Evolutionary conservation across 2,329 filamentous ascomycete species (phyloP).

Genomic region (Colletotrichum shisoi): DNA sequence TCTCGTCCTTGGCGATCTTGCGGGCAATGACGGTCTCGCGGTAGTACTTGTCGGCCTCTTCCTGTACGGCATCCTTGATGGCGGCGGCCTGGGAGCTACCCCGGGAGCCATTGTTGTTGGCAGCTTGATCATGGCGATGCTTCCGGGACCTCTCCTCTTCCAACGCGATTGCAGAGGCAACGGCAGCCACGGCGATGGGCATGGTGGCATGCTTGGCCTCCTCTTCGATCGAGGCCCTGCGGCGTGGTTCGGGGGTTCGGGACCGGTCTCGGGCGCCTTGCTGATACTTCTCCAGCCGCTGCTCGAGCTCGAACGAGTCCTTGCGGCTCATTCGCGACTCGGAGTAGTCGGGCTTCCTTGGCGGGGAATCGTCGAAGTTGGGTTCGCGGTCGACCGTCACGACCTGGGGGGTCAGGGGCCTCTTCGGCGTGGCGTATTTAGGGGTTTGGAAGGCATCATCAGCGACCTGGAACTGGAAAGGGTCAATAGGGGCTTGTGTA

Average conservation of each 20-base stretch:
- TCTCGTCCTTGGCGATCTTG: conserved; percentile 62
- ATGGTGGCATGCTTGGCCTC: conserved; percentile 58
- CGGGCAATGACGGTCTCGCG: conserved; percentile 63
- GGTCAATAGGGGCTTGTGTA: conserved; percentile 55
- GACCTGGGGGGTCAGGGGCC: conserved; percentile 59
- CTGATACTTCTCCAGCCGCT: conserved; percentile 45
- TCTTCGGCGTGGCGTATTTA: conserved; percentile 47
- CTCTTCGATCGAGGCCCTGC: conserved; percentile 44
- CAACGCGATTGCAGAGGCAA: conserved; percentile 57
- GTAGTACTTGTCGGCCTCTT: conserved; percentile 66
- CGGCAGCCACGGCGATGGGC: conserved; percentile 57
- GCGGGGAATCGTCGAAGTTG: conserved; percentile 54
- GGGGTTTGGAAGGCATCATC: conserved; percentile 62
- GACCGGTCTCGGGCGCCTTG: conserved; percentile 41
- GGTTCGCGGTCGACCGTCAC: conserved; percentile 64
- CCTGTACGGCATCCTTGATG: conserved; percentile 58
- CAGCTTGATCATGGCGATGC: conserved; percentile 46
- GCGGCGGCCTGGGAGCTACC: conserved; percentile 45
- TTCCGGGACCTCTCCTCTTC: conserved; percentile 51
- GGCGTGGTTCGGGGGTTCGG: conserved; percentile 41
- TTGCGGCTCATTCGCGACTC: conserved; percentile 57
- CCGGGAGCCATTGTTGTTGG: conserved; percentile 49
- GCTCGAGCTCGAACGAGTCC: conserved; percentile 59
- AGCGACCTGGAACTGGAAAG: conserved; percentile 66
- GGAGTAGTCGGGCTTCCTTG: conserved; percentile 41